Percentiles rank a stretch among this genome's conserved stretches.
Conservation (phyloP, 495 filamentous ascomycete species). For the Aspergillus hancockii region DNA sequence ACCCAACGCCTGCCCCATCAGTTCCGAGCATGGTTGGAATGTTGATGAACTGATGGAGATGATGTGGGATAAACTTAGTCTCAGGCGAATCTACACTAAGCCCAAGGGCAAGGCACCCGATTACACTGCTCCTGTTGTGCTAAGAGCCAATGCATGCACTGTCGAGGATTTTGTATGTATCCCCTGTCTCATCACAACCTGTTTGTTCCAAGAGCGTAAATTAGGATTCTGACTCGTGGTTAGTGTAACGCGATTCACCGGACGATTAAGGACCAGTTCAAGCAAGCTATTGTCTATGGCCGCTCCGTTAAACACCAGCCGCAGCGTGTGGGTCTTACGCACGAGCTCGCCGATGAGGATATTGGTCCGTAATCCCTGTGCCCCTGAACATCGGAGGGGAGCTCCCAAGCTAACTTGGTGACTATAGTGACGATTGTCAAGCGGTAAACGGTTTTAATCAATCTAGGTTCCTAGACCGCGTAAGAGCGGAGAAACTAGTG, state of each 20-base stretch:
- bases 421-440: conserved; percentile 88
- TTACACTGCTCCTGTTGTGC: conserved; percentile 88
- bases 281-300: conserved; percentile 91
- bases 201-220: neutral
- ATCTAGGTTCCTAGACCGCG: conserved; percentile 30
- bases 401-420: conserved; percentile 37
- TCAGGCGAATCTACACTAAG: conserved; percentile 95
- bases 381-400: conserved; percentile 7
- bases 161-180: conserved; percentile 94
- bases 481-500: conserved; percentile 31
- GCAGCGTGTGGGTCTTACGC: conserved; percentile 86
- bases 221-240: conserved; percentile 25
- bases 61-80: conserved; percentile 97
- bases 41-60: conserved; percentile 93
- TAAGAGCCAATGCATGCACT: conserved; percentile 77
- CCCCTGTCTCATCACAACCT: neutral
- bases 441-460: conserved; percentile 57
- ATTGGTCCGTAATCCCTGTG: conserved; percentile 68
- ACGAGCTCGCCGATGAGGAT: conserved; percentile 94
- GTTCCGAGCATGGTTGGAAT: conserved; percentile 98
- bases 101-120: conserved; percentile 94
- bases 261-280: conserved; percentile 94
- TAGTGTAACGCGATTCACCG: conserved; percentile 97
- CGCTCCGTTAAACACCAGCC: conserved; percentile 98
- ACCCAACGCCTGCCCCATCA: conserved; percentile 94